phyloP scores from a whole-genome alignment of 345 rosid genomes.

The Physaria fendleri region DNA sequence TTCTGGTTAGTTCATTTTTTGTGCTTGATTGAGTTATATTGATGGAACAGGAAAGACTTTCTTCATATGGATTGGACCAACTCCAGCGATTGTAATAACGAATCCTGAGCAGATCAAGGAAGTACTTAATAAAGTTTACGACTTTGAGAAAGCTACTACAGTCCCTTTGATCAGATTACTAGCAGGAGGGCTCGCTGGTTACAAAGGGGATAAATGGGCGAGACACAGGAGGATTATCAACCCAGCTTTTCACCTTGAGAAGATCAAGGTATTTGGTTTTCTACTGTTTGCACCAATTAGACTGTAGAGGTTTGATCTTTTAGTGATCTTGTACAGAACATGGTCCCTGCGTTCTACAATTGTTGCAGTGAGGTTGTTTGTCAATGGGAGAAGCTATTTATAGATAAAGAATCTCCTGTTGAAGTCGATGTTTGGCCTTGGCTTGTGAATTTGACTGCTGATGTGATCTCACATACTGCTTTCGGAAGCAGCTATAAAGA shows the following conservation, averaged over 20 bases:
- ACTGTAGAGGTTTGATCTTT: too few species aligned
- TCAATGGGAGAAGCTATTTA: constrained; percentile 25
- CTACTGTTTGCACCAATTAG: neutral
- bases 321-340: too few species aligned
- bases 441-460: too few species aligned
- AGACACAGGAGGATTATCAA: constrained; percentile 43
- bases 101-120: constrained; percentile 38
- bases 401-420: constrained; percentile 14
- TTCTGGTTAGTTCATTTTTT: neutral
- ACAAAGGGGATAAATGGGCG: constrained; percentile 43
- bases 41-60: constrained; percentile 35
- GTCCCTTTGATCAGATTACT: constrained; percentile 31
- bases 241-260: constrained; percentile 45
- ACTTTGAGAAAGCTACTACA: constrained; percentile 25
- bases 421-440: too few species aligned
- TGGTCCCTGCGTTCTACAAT: constrained; percentile 27
- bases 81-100: constrained; percentile 32
- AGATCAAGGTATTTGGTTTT: constrained; percentile 33
- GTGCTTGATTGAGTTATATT: neutral
- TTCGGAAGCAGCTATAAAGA: constrained; percentile 38
- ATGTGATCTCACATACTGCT: too few species aligned
- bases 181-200: constrained; percentile 27
- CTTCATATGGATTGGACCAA: constrained; percentile 41
- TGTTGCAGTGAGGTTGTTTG: constrained; percentile 27
- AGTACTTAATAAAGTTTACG: constrained; percentile 29